Evolutionary conservation across 805 yeast species (phyloP).

Genomic region (Saturnispora halmiae): DNA sequence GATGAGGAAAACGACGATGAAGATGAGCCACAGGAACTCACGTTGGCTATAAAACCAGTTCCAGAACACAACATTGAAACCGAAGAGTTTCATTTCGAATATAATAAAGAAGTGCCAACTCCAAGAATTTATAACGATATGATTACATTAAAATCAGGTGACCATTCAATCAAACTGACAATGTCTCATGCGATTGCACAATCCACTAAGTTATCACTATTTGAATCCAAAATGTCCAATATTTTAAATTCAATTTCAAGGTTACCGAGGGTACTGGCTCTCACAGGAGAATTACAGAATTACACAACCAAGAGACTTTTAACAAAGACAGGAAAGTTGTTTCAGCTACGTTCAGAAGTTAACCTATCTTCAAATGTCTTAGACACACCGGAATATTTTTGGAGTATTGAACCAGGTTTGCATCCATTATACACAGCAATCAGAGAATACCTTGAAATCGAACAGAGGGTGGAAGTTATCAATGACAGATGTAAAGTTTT

Average conservation of each 20-base stretch:
- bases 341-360: slow-evolving; percentile 87
- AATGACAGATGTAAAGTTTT: slow-evolving; percentile 93
- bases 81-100: slow-evolving; percentile 76
- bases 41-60: slow-evolving; percentile 60
- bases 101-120: slow-evolving; percentile 37
- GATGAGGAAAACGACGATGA: slow-evolving; percentile 10
- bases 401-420: slow-evolving; percentile 92
- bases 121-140: slow-evolving; percentile 85
- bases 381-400: slow-evolving; percentile 93
- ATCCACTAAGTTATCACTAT: slow-evolving; percentile 81
- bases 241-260: slow-evolving; percentile 78
- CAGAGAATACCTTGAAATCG: slow-evolving; percentile 88
- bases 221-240: slow-evolving; percentile 85
- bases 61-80: slow-evolving; percentile 88
- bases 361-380: slow-evolving; percentile 82
- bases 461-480: slow-evolving; percentile 85
- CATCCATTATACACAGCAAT: slow-evolving; percentile 88
- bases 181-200: slow-evolving; percentile 97
- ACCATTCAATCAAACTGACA: slow-evolving; percentile 84
- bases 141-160: slow-evolving; percentile 84
- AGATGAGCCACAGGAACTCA: slow-evolving; percentile 15
- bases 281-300: slow-evolving; percentile 76
- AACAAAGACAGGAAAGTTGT: slow-evolving; percentile 82
- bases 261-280: slow-evolving; percentile 80
- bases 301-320: slow-evolving; percentile 74